Conservation (phyloP, 2,329 filamentous ascomycete species). For the Tolypocladium album region DNA sequence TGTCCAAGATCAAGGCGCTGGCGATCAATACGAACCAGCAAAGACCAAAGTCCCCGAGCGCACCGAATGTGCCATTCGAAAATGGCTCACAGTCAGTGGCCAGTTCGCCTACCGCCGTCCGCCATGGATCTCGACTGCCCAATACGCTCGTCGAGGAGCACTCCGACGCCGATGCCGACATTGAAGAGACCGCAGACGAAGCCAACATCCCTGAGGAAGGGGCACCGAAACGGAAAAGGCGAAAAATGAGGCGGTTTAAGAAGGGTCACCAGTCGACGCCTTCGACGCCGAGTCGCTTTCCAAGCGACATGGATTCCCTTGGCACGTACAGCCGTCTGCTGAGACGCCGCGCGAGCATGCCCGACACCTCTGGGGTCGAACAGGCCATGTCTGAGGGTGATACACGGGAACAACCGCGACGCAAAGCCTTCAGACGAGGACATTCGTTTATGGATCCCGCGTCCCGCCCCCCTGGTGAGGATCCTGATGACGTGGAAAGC, state of each 20-base stretch:
- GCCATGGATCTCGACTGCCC: conserved; percentile 37
- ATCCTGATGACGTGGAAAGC: conserved; percentile 40
- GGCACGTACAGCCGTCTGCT: conserved; percentile 38
- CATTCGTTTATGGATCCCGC: conserved; percentile 45
- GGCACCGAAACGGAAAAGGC: conserved; percentile 42
- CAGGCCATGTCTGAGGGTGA: conserved; percentile 68
- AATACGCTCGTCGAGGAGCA: conserved; percentile 41
- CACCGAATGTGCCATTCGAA: conserved; percentile 17
- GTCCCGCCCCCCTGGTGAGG: conserved; percentile 36
- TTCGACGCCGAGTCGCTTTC: conserved; percentile 45
- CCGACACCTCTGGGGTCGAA: conserved; percentile 45
- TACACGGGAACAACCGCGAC: conserved; percentile 49
- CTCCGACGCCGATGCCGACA: conserved; percentile 50
- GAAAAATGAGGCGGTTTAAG: conserved; percentile 49
- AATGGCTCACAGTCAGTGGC: conserved; percentile 27
- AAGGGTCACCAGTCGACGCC: conserved; percentile 52
- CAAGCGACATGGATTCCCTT: conserved; percentile 29
- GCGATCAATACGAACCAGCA: conserved; percentile 42
- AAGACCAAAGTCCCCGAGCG: conserved; percentile 29
- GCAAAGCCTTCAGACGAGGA: conserved; percentile 42
- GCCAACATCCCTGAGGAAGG: conserved; percentile 30
- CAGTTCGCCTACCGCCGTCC: conserved; percentile 36
- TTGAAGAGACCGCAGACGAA: conserved; percentile 80
- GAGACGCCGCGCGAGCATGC: conserved; percentile 54
- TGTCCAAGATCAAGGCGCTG: conserved; percentile 69